Evolutionary conservation across 345 rosid genomes (phyloP).

Genomic region (Moricandia moricandioides): DNA sequence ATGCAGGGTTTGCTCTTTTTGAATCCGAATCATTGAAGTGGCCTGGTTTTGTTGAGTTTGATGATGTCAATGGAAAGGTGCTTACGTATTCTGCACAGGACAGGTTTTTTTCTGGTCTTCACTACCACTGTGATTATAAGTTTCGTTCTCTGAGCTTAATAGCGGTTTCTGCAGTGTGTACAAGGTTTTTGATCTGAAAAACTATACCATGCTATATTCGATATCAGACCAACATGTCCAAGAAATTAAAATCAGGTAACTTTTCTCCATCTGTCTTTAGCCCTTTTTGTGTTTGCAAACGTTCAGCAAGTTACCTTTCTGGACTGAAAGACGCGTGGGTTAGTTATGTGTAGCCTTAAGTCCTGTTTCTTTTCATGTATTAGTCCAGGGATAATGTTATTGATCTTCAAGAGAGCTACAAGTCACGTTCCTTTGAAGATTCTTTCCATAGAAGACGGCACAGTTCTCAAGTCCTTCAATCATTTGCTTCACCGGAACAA

Average conservation of each 20-base stretch:
- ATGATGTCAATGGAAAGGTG: conserved; percentile 95
- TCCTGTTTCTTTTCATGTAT: background rate
- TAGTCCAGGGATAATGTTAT: conserved; percentile 95
- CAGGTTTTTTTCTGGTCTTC: conserved; percentile 46
- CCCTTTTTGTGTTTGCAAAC: background rate
- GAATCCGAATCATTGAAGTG: conserved; percentile 91
- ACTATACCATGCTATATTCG: conserved; percentile 86
- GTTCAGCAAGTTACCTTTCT: no score
- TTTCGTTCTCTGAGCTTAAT: conserved; percentile 8
- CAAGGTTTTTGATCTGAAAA: conserved; percentile 93
- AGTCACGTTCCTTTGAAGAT: conserved; percentile 82
- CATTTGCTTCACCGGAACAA: conserved; percentile 93
- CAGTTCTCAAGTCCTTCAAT: conserved; percentile 79
- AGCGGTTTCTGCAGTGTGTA: conserved; percentile 55
- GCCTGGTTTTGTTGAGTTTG: conserved; percentile 99
- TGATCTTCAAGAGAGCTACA: conserved; percentile 74
- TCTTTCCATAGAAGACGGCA: conserved; percentile 93
- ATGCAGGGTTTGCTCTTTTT: conserved; percentile 88
- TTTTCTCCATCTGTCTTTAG: background rate
- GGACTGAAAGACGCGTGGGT: background rate
- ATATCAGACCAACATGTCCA: conserved; percentile 82
- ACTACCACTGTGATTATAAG: background rate
- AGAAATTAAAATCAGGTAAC: conserved; percentile 92
- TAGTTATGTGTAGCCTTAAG: background rate
- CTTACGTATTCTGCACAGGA: conserved; percentile 93